Base-by-base conservation (phyloP, 441 rosid species). In the Rhodomyrtus psidioides region DNA sequence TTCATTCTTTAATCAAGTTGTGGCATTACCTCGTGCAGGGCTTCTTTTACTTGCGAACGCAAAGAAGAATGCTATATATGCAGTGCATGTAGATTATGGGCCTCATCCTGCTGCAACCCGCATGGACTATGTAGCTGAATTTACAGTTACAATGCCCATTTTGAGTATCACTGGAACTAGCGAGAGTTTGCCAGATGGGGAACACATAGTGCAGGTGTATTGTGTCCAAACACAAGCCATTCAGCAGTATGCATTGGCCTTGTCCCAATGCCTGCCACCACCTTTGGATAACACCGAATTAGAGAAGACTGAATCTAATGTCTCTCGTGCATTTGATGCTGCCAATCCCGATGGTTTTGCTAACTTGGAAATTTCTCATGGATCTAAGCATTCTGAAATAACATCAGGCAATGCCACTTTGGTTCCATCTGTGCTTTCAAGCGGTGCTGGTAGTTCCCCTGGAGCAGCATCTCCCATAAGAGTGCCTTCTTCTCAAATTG, bases 111-210 rank as follows among this genome's bases (percentile, higher is more conserved):
- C 92, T 65, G 93, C 93, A 58, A 90, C 97, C 83, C 88, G 89
- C 86, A 95, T 96, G 96, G 97, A 96, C 91, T 95, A 95, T 91
- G 90, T 97, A 86, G 92, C 99, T 49, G 99, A 93, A 87, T 96
- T 96, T 91, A 91, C 95, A 5, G 99, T 97, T 83, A 92, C 97
- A 42, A 94, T 96, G 98, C 98, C 98, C 86, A 96, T 97, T 84
- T 90, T 96, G 91, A 92, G 94, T 83, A 90, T 92, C 51, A 91
- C 94, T 21, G 93, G 91, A 83, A 91, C 94, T 59, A 92, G 93
- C 70, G 93, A 92, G 75, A 86, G 89, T 87, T 88, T 90, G 74
- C 88, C 92, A 3, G 92, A 91, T 83, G 94, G 92, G 88, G 93
- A 91, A 60, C 93, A 91, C 82, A 84, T 91, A 15, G 90, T 92